A percentile compares a stretch with the other conserved stretches of the same genome.
phyloP scores from a whole-genome alignment of 441 rosid genomes.

The Brassica balearica region DNA sequence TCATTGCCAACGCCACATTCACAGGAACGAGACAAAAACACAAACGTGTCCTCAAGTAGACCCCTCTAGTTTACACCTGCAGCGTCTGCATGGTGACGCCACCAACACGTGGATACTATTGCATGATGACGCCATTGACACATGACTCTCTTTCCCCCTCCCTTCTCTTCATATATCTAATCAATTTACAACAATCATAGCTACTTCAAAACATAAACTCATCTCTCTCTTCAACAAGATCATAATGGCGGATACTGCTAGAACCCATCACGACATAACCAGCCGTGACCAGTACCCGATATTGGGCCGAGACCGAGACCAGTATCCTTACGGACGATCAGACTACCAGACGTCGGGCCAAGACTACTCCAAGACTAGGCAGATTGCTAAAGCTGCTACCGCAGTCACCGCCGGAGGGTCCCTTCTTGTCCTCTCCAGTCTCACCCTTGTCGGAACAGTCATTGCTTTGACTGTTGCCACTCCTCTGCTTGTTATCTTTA shows the following conservation, averaged over 20 bases:
- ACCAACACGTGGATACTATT: conserved; percentile 55
- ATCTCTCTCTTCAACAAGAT: conserved; percentile 1
- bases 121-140: conserved; percentile 43
- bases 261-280: conserved; percentile 30
- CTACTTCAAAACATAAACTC: conserved; percentile 38
- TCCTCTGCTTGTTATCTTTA: conserved; percentile 78
- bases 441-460: conserved; percentile 74
- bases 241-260: conserved; percentile 38
- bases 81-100: conserved; percentile 64
- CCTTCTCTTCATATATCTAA: conserved; percentile 42
- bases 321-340: conserved; percentile 46
- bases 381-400: conserved; percentile 77
- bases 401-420: conserved; percentile 82
- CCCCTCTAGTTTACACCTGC: conserved; percentile 55
- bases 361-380: conserved; percentile 53
- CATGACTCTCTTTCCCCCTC: conserved; percentile 11
- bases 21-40: conserved; percentile 14
- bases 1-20: conserved; percentile 28
- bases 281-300: conserved; percentile 36
- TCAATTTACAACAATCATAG: conserved; percentile 9
- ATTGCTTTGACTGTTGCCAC: conserved; percentile 77
- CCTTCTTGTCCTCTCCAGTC: conserved; percentile 72
- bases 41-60: conserved; percentile 56
- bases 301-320: conserved; percentile 27
- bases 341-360: conserved; percentile 17